These are phyloP conservation scores for Amanita polypyramis DNA, from an alignment of 768 basidiomycete species.

Conservation along the genomic window DNA sequence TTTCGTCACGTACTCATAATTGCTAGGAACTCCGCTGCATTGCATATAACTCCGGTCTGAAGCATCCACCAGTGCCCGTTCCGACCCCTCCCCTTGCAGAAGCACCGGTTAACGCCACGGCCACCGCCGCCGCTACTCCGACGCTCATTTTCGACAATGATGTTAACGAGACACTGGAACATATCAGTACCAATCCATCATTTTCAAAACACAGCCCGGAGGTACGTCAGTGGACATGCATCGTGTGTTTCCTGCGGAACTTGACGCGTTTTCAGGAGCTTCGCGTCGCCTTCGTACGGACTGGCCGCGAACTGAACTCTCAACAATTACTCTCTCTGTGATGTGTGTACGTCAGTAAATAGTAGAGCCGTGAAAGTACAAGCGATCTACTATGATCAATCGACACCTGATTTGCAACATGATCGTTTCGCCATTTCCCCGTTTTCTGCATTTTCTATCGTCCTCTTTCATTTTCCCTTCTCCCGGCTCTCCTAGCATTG, in stretches of 20 bases:
- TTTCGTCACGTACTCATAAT: not conserved
- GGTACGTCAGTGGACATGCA: constrained; percentile 18
- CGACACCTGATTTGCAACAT: too few species aligned
- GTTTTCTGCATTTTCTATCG: too few species aligned
- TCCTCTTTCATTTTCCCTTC: too few species aligned
- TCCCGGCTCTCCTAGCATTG: too few species aligned
- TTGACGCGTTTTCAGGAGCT: constrained; percentile 29
- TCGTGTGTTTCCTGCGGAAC: not conserved
- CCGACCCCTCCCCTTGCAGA: constrained; percentile 16
- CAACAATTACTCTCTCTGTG: constrained; percentile 17
- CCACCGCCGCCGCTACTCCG: constrained; percentile 6
- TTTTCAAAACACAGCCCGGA: constrained; percentile 39
- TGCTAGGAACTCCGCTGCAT: constrained; percentile 31
- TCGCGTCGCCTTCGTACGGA: constrained; percentile 32
- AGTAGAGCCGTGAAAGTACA: too few species aligned
- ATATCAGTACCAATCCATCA: constrained; percentile 24
- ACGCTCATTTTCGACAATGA: constrained; percentile 8
- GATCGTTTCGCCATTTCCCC: too few species aligned
- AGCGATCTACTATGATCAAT: too few species aligned
- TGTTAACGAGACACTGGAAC: constrained; percentile 22
- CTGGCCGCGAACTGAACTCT: constrained; percentile 36
- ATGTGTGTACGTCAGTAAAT: not conserved
- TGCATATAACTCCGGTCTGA: constrained; percentile 30
- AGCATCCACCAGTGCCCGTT: constrained; percentile 18
- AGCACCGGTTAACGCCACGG: not conserved